These are phyloP conservation scores for barrel medic (Medicago truncatula) DNA, from an alignment of 306 rosid genomes.

Conservation along the genomic window DNA sequence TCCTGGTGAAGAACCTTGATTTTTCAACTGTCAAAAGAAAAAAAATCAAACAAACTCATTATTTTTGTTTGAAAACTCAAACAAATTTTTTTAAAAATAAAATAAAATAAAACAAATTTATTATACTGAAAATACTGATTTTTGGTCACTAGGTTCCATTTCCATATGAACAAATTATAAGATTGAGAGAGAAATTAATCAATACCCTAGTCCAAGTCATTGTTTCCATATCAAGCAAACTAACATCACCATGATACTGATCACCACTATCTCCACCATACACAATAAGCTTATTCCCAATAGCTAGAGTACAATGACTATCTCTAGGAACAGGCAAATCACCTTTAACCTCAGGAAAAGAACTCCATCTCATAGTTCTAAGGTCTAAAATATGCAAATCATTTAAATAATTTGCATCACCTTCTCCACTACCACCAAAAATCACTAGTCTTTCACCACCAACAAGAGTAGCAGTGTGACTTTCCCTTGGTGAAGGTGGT, in stretches of 20 bases:
- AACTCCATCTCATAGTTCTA: slow-evolving; percentile 78
- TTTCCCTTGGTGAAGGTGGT: slow-evolving; percentile 90
- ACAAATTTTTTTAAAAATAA: no score
- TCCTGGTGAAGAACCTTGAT: slow-evolving; percentile 90
- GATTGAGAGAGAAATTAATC: not conserved
- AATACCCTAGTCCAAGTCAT: slow-evolving; percentile 90
- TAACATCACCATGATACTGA: slow-evolving; percentile 77
- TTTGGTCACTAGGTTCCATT: not conserved
- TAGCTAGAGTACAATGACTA: slow-evolving; percentile 74
- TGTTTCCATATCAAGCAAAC: slow-evolving; percentile 78
- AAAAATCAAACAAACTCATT: slow-evolving; percentile 30
- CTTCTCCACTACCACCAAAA: slow-evolving; percentile 98
- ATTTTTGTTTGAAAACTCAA: not conserved
- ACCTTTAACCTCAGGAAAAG: slow-evolving; percentile 63
- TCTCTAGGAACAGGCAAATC: slow-evolving; percentile 91
- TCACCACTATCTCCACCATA: slow-evolving; percentile 98
- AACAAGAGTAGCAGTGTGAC: slow-evolving; percentile 84
- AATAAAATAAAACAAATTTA: no score
- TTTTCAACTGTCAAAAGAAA: slow-evolving; percentile 63
- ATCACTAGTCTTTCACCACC: slow-evolving; percentile 70
- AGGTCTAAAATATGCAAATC: slow-evolving; percentile 85
- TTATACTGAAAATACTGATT: not conserved
- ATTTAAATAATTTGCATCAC: slow-evolving; percentile 80
- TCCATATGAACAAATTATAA: slow-evolving; percentile 6
- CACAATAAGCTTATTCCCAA: slow-evolving; percentile 80